Percentiles rank a stretch among this genome's conserved stretches.
These are phyloP conservation scores for Clonostachys byssicola DNA, from an alignment of 2,329 filamentous ascomycete species.

Conservation along the genomic window DNA sequence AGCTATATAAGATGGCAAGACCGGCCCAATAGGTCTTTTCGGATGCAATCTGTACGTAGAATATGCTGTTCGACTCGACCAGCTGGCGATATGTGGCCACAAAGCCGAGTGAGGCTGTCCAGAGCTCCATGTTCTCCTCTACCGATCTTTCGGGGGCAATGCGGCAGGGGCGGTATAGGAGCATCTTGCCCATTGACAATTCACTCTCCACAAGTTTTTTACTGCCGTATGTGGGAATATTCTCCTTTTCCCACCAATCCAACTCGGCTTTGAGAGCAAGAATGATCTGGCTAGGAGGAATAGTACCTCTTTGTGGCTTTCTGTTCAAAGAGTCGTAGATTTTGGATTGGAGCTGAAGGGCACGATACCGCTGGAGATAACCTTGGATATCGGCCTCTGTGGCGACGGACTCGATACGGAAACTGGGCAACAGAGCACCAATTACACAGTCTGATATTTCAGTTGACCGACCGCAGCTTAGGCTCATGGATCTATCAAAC, in stretches of 20 bases:
- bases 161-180: conserved; percentile 10
- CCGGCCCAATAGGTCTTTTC: conserved; percentile 16
- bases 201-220: conserved; percentile 13
- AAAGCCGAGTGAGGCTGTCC: conserved; percentile 10
- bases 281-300: not conserved
- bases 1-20: conserved; percentile 11
- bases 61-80: conserved; percentile 13
- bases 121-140: conserved; percentile 8
- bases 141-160: conserved; percentile 7
- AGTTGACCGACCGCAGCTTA: conserved; percentile 11
- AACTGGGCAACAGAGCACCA: conserved; percentile 9
- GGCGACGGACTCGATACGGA: conserved; percentile 12
- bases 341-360: conserved; percentile 12
- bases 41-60: conserved; percentile 15
- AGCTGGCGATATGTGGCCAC: conserved; percentile 10
- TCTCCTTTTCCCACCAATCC: conserved; percentile 6
- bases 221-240: conserved; percentile 6
- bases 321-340: conserved; percentile 11
- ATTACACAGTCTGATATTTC: conserved; percentile 14
- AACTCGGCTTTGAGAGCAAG: conserved; percentile 3
- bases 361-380: conserved; percentile 14
- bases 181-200: conserved; percentile 13
- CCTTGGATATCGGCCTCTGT: conserved; percentile 10
- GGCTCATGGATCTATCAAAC: conserved; percentile 14
- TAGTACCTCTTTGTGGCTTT: not conserved